phyloP scores from a whole-genome alignment of 1,139 yeast species.

The Kurtzmaniella quercitrusa region DNA sequence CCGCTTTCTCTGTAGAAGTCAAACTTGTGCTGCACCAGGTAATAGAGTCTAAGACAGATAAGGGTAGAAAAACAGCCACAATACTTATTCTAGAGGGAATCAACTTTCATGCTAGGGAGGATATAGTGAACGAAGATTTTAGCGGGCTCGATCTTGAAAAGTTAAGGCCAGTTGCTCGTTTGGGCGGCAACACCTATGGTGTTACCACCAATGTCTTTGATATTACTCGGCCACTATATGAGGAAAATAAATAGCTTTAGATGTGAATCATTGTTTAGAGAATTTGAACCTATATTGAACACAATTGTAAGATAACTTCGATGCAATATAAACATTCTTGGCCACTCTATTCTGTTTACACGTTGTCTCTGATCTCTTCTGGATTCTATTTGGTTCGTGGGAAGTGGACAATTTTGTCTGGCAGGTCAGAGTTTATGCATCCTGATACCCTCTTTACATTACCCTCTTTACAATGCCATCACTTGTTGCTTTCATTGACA shows the following conservation, averaged over 20 bases:
- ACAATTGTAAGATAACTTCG: too few relatives aligned
- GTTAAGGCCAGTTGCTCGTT: slow-evolving; percentile 49
- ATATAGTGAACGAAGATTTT: slow-evolving; percentile 39
- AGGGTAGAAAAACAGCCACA: slow-evolving; percentile 35
- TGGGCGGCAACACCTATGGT: slow-evolving; percentile 53
- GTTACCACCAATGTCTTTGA: slow-evolving; percentile 42
- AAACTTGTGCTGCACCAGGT: slow-evolving; percentile 42
- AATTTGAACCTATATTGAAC: too few relatives aligned
- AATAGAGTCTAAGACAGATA: slow-evolving; percentile 39
- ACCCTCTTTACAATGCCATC: too few relatives aligned
- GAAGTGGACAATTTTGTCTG: background rate
- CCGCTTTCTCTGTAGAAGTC: slow-evolving; percentile 58
- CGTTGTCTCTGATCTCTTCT: too few relatives aligned
- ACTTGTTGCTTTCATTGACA: background rate
- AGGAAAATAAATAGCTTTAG: slow-evolving; percentile 4
- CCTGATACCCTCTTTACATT: background rate
- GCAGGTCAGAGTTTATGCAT: background rate
- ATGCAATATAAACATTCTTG: too few relatives aligned
- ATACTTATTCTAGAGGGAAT: slow-evolving; percentile 51
- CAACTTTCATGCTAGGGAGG: slow-evolving; percentile 55
- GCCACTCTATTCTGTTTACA: too few relatives aligned
- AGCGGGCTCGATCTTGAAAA: slow-evolving; percentile 42
- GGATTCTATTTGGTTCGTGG: slow-evolving; percentile 1
- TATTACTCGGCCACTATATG: slow-evolving; percentile 36
- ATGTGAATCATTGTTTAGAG: too few relatives aligned